Conservation (phyloP, 495 filamentous ascomycete species). For the Aspergillus sclerotiicarbonarius region DNA sequence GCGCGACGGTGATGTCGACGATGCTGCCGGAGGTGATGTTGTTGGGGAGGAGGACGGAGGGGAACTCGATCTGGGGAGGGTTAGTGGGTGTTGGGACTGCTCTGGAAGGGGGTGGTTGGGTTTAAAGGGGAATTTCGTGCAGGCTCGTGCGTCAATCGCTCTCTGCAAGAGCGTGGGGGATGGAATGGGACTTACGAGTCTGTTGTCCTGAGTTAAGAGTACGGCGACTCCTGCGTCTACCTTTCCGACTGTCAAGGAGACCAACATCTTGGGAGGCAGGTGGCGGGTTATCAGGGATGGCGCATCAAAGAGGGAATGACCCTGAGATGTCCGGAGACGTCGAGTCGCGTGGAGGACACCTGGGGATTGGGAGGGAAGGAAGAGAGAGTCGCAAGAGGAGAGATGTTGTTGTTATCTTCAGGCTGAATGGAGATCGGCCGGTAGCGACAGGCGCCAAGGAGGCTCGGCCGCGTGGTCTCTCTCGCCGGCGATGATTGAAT, state of each 20-base stretch:
- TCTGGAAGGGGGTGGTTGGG: not conserved
- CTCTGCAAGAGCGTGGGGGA: not conserved
- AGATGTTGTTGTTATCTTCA: constrained; percentile 10
- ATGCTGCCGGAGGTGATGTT: constrained; percentile 94
- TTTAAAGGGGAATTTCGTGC: not conserved
- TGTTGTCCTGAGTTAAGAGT: constrained; percentile 93
- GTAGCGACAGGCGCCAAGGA: constrained; percentile 18
- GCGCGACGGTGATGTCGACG: constrained; percentile 94
- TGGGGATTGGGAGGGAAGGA: not conserved
- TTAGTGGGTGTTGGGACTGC: not conserved
- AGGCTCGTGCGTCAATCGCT: constrained; percentile 12
- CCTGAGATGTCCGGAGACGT: not conserved
- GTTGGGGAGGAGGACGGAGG: constrained; percentile 91
- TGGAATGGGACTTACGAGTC: constrained; percentile 63
- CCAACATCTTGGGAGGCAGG: constrained; percentile 63
- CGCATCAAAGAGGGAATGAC: constrained; percentile 4
- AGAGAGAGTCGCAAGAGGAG: constrained; percentile 1
- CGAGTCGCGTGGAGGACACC: not conserved
- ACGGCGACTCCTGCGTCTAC: constrained; percentile 98
- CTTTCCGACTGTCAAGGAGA: constrained; percentile 98
- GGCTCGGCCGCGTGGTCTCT: constrained; percentile 16
- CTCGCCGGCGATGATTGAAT: not conserved
- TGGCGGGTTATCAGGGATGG: constrained; percentile 3
- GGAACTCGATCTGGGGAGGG: constrained; percentile 85
- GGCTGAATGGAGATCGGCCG: constrained; percentile 18